Evolutionary conservation across 2,329 filamentous ascomycete species (phyloP).

Genomic region (Exophiala oligosperma): DNA sequence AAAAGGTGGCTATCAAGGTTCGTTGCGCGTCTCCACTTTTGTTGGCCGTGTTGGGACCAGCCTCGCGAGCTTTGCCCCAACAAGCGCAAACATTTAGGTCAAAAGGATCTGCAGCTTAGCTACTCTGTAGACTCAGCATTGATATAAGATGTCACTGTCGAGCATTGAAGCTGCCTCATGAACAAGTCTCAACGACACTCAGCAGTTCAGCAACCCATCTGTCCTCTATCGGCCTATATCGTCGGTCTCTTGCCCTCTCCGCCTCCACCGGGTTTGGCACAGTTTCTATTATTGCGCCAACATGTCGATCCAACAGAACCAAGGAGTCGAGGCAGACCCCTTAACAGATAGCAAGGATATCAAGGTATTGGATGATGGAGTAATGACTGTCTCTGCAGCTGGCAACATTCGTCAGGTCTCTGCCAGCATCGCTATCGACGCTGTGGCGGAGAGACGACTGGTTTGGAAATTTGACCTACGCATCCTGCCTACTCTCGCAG

Average conservation of each 20-base stretch:
- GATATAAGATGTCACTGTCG: no score
- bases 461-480: slow-evolving; percentile 57
- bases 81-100: no score
- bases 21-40: no score
- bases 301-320: slow-evolving; percentile 8
- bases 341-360: slow-evolving; percentile 13
- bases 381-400: not conserved
- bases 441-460: slow-evolving; percentile 49
- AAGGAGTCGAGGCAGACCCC: not conserved
- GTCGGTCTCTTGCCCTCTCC: not conserved
- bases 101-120: no score
- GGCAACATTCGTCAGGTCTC: slow-evolving; percentile 4
- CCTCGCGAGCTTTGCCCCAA: no score
- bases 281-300: not conserved
- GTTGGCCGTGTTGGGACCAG: no score
- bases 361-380: slow-evolving; percentile 1
- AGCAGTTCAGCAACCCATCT: not conserved
- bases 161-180: no score
- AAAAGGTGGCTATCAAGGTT: no score
- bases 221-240: not conserved
- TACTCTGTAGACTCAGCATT: no score
- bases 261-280: not conserved
- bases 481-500: slow-evolving; percentile 57
- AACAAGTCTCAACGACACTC: no score
- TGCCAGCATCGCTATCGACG: slow-evolving; percentile 37